phyloP scores from a whole-genome alignment of 2,329 filamentous ascomycete genomes.

The Metarhizium robertsii region DNA sequence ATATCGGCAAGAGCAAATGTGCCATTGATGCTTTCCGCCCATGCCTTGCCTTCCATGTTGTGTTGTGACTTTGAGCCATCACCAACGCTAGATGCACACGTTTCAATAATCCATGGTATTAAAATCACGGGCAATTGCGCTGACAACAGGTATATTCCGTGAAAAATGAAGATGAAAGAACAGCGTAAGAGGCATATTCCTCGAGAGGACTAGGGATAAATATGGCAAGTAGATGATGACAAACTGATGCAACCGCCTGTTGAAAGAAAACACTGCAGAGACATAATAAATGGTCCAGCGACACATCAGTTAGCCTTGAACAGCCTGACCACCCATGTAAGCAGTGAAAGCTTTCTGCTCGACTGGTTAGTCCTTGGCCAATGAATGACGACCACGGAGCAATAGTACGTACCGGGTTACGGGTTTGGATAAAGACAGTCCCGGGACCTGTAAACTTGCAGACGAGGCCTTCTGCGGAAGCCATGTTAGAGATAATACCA shows the following conservation, averaged over 20 bases:
- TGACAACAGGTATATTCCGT: no score
- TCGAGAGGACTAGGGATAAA: not conserved
- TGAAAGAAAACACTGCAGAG: not conserved
- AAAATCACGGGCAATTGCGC: no score
- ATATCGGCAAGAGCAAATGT: not conserved
- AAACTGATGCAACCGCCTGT: not conserved
- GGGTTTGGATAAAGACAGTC: slow-evolving; percentile 84
- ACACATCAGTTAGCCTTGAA: slow-evolving; percentile 17
- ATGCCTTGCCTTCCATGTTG: no score
- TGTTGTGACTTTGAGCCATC: no score
- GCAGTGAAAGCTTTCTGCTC: slow-evolving; percentile 40
- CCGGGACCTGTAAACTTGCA: slow-evolving; percentile 93
- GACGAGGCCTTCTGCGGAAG: slow-evolving; percentile 77
- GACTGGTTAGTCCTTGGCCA: not conserved
- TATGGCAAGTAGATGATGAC: not conserved
- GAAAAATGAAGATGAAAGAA: not conserved
- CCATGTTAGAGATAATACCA: slow-evolving; percentile 81
- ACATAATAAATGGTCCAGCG: not conserved
- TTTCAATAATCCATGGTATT: no score
- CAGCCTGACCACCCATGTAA: slow-evolving; percentile 39
- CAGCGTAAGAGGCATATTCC: not conserved
- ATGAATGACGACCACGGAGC: not conserved
- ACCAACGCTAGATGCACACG: no score
- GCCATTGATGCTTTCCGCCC: not conserved
- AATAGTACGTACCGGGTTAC: slow-evolving; percentile 57